A percentile compares a stretch with the other conserved stretches of the same genome.
Conservation (phyloP, 2,329 filamentous ascomycete species). For the Colletotrichum gloeosporioides region DNA sequence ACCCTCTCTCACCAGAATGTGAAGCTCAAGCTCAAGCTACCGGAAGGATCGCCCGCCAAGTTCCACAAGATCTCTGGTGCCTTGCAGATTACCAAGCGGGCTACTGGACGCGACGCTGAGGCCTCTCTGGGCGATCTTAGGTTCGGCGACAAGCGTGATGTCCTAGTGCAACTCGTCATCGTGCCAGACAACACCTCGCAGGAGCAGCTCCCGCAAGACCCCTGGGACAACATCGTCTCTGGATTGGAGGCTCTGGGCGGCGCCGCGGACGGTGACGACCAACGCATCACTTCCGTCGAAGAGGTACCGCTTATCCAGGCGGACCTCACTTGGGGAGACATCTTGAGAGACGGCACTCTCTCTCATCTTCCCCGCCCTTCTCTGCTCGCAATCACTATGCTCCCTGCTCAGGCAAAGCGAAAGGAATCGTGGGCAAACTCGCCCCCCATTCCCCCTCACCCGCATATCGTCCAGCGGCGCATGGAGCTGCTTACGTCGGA, state of each 20-base stretch:
- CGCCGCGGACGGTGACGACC: conserved; percentile 83
- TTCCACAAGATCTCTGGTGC: conserved; percentile 99
- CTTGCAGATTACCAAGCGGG: conserved; percentile 93
- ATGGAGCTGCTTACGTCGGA: conserved; percentile 98
- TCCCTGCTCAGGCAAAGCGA: conserved; percentile 69
- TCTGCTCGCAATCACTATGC: conserved; percentile 92
- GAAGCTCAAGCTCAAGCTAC: conserved; percentile 90
- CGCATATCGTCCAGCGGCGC: conserved; percentile 90
- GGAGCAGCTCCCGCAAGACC: conserved; percentile 88
- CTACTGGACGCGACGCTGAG: conserved; percentile 92
- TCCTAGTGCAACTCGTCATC: conserved; percentile 93
- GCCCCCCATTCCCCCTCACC: conserved; percentile 92
- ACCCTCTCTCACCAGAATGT: conserved; percentile 98
- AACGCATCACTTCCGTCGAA: conserved; percentile 84
- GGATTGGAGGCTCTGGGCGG: conserved; percentile 93
- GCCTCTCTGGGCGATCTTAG: conserved; percentile 89
- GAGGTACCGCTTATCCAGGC: conserved; percentile 95
- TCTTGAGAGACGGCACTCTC: conserved; percentile 85
- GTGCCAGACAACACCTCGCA: conserved; percentile 82
- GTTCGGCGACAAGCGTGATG: conserved; percentile 93
- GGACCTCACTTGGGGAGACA: conserved; percentile 91
- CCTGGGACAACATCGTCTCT: conserved; percentile 97
- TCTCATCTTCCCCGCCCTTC: conserved; percentile 89
- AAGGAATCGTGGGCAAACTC: conserved; percentile 70
- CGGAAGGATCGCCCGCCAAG: conserved; percentile 95